Evolutionary conservation across 106 monocot genomes (phyloP).

Genomic region (Dendrobium catenatum): DNA sequence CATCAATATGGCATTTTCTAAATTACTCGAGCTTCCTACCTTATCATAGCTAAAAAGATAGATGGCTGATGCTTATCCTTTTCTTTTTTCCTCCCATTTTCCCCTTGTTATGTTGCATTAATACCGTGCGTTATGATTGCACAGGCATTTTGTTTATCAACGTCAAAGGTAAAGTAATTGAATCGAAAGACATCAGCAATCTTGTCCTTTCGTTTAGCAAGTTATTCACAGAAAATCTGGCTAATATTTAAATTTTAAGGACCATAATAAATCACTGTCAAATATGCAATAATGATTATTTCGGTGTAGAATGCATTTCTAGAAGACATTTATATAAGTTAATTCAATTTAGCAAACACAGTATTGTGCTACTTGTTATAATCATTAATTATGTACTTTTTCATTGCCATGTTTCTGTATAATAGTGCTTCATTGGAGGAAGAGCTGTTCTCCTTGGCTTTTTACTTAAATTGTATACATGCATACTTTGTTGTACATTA

Average conservation of each 20-base stretch:
- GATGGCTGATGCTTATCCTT: neutral
- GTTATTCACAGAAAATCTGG: neutral
- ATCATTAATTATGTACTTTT: neutral
- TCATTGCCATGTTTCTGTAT: neutral
- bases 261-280: neutral
- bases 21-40: too few relatives aligned
- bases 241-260: neutral
- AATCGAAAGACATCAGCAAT: neutral
- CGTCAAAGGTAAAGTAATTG: neutral
- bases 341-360: neutral
- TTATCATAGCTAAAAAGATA: neutral
- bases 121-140: neutral
- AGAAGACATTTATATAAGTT: too few relatives aligned
- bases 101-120: neutral
- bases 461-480: neutral
- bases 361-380: neutral
- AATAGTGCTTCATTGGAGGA: neutral
- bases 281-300: neutral
- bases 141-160: neutral
- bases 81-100: too few relatives aligned
- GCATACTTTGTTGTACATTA: neutral
- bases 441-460: neutral
- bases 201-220: neutral
- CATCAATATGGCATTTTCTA: too few relatives aligned
- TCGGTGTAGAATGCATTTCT: neutral